phyloP scores from a whole-genome alignment of 2,329 filamentous ascomycete species.

The Magnaporthiopsis incrustans region DNA sequence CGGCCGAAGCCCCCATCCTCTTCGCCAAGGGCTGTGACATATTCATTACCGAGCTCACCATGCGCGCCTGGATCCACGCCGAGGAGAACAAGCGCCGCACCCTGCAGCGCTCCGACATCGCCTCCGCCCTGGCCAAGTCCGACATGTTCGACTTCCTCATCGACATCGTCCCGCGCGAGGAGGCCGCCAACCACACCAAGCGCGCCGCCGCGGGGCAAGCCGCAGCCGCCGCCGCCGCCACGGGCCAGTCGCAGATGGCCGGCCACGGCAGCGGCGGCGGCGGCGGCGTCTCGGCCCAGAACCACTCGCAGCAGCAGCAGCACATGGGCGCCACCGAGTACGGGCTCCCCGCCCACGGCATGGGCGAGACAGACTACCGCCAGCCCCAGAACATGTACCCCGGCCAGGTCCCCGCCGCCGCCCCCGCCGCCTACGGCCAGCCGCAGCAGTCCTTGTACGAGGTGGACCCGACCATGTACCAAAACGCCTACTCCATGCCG shows the following conservation, averaged over 20 bases:
- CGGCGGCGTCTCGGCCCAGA: slow-evolving; percentile 42
- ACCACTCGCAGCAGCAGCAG: slow-evolving; percentile 35
- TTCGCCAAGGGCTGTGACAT: slow-evolving; percentile 99
- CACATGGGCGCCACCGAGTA: slow-evolving; percentile 48
- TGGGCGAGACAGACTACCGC: slow-evolving; percentile 72
- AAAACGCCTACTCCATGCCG: slow-evolving; percentile 66
- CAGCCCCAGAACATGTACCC: slow-evolving; percentile 74
- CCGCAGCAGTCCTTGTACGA: slow-evolving; percentile 75
- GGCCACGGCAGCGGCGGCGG: slow-evolving; percentile 38
- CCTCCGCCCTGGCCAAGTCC: slow-evolving; percentile 88
- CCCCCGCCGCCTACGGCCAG: slow-evolving; percentile 66
- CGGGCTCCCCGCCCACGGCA: slow-evolving; percentile 44
- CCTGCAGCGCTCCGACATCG: slow-evolving; percentile 91
- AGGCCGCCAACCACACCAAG: slow-evolving; percentile 80
- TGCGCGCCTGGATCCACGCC: slow-evolving; percentile 98
- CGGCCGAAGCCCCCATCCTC: slow-evolving; percentile 91
- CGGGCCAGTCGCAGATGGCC: slow-evolving; percentile 41
- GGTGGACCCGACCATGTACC: slow-evolving; percentile 70
- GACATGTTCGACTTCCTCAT: slow-evolving; percentile 99
- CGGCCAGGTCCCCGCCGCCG: slow-evolving; percentile 66
- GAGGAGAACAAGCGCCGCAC: slow-evolving; percentile 98
- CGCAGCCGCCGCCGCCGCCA: slow-evolving; percentile 25
- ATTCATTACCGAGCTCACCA: slow-evolving; percentile 97
- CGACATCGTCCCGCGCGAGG: slow-evolving; percentile 94
- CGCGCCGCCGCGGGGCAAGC: slow-evolving; percentile 52